Percentiles rank a stretch among this genome's conserved stretches.
phyloP scores from a whole-genome alignment of 2,329 filamentous ascomycete genomes.

The Botrytis tulipae region DNA sequence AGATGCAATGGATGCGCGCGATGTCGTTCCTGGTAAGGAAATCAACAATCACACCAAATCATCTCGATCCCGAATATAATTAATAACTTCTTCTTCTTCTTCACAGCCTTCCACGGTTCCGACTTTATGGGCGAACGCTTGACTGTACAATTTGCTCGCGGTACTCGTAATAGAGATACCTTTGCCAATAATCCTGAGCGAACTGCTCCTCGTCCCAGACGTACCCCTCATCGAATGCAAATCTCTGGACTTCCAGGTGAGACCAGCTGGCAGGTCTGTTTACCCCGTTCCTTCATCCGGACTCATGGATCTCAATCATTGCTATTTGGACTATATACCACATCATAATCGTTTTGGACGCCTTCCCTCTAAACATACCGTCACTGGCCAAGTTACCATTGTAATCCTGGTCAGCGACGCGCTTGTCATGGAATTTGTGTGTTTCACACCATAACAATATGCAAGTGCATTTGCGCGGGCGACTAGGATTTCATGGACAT shows the following conservation, averaged over 20 bases:
- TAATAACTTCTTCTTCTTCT: conserved; percentile 26
- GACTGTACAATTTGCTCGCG: conserved; percentile 96
- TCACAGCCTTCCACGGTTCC: conserved; percentile 72
- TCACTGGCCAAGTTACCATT: conserved; percentile 33
- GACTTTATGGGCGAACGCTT: conserved; percentile 97
- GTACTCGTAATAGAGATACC: conserved; percentile 68
- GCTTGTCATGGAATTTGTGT: conserved; percentile 30
- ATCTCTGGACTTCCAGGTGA: conserved; percentile 95
- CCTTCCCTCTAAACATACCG: conserved; percentile 35
- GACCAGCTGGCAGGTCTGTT: conserved; percentile 99
- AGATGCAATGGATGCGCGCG: conserved; percentile 94
- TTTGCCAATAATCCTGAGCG: conserved; percentile 59
- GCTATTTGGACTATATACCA: conserved; percentile 40
- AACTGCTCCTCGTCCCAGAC: conserved; percentile 76
- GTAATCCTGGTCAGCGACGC: conserved; percentile 37
- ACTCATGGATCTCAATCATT: conserved; percentile 41
- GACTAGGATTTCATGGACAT: conserved; percentile 35
- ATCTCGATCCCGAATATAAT: conserved; percentile 16
- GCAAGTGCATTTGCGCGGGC: conserved; percentile 41
- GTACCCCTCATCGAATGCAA: conserved; percentile 95
- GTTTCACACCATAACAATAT: conserved; percentile 32
- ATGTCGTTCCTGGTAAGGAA: conserved; percentile 89
- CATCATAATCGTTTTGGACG: conserved; percentile 34
- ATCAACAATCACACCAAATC: conserved; percentile 26
- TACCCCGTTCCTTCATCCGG: conserved; percentile 56